Evolutionary conservation across 441 rosid genomes (phyloP).

Genomic region (Gossypium davidsonii): DNA sequence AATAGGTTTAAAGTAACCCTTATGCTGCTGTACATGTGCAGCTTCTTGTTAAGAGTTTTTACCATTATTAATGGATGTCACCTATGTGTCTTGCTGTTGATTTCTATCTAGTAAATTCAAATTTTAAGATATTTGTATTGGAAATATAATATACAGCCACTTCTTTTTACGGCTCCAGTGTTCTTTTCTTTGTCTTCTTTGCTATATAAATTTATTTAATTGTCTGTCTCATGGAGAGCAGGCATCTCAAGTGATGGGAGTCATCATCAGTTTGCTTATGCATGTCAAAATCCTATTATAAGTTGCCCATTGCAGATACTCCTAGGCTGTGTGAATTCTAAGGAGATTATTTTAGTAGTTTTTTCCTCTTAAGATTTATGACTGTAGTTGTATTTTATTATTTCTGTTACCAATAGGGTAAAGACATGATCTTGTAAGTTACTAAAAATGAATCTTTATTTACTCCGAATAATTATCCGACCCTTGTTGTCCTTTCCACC

Average conservation of each 20-base stretch:
- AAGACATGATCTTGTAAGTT: conserved; percentile 3
- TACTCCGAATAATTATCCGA: not conserved
- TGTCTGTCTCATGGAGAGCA: not conserved
- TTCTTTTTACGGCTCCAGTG: not conserved
- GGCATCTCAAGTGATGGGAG: not conserved
- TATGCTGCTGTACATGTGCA: not conserved
- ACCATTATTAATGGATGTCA: not conserved
- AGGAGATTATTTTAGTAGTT: conserved; percentile 4
- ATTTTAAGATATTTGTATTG: not conserved
- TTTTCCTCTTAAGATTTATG: not conserved
- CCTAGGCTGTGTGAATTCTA: not conserved
- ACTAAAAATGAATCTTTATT: not conserved
- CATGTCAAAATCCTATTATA: not conserved
- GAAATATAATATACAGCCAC: not conserved
- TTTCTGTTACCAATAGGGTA: not conserved
- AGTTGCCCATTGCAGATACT: too few species aligned
- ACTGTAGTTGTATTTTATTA: not conserved
- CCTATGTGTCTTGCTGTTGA: not conserved
- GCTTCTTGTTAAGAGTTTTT: not conserved
- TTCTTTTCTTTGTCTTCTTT: not conserved
- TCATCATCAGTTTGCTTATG: conserved; percentile 1
- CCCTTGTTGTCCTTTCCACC: not conserved
- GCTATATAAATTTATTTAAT: not conserved
- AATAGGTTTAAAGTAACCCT: not conserved
- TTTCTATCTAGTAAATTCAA: not conserved